Percentiles rank a stretch among this genome's conserved stretches.
These are phyloP conservation scores for Globisporangium ultimum DNA, from an alignment of 352 stramenopile species.

Conservation along the genomic window DNA sequence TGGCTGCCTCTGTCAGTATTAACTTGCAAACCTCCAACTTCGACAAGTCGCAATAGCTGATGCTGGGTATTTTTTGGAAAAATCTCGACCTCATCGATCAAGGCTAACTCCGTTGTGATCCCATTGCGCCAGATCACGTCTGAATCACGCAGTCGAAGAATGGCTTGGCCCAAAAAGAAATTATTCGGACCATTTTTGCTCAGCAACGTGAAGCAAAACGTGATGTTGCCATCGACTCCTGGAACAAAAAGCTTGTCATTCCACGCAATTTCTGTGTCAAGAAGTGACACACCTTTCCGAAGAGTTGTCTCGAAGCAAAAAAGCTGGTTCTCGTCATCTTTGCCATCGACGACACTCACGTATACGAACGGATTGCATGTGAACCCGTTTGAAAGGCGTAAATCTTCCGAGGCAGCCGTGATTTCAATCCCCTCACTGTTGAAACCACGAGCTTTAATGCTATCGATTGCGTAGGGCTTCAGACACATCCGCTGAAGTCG, in stretches of 20 bases:
- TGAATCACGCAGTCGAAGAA: constrained; percentile 44
- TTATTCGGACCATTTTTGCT: constrained; percentile 79
- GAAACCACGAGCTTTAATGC: constrained; percentile 25
- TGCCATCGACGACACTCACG: constrained; percentile 61
- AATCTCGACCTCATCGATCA: constrained; percentile 48
- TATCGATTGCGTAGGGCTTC: constrained; percentile 54
- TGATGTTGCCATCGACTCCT: constrained; percentile 61
- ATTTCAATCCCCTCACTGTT: not conserved
- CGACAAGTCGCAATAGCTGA: constrained; percentile 37
- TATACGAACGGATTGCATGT: constrained; percentile 74
- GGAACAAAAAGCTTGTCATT: constrained; percentile 61
- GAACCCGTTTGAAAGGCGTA: constrained; percentile 65
- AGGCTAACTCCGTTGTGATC: constrained; percentile 29
- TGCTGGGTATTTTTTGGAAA: constrained; percentile 58
- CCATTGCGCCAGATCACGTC: constrained; percentile 47
- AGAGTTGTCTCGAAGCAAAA: constrained; percentile 73
- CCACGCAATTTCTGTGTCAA: constrained; percentile 44
- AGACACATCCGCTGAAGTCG: constrained; percentile 45
- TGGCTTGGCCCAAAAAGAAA: constrained; percentile 64
- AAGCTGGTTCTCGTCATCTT: constrained; percentile 58
- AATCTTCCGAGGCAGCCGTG: constrained; percentile 26
- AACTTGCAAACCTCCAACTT: constrained; percentile 13
- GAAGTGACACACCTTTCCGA: constrained; percentile 18
- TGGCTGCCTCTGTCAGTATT: not conserved
- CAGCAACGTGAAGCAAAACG: constrained; percentile 65